A percentile compares a stretch with the other conserved stretches of the same genome.
phyloP scores from a whole-genome alignment of 495 filamentous ascomycete genomes.

The Tirmania nivea region DNA sequence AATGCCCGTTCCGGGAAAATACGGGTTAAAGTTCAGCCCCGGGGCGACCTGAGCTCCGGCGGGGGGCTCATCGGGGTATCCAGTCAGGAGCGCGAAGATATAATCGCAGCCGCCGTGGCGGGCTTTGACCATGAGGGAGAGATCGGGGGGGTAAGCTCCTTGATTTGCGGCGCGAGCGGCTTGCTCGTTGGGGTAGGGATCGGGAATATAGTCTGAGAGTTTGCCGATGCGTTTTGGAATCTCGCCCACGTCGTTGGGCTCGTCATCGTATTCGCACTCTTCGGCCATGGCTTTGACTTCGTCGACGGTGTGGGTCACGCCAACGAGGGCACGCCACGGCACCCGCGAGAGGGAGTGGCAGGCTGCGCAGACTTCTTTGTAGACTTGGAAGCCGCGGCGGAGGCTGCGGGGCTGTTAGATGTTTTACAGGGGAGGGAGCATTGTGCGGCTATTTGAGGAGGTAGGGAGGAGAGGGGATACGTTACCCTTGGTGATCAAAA shows the following conservation, averaged over 20 bases:
- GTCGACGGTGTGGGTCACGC: conserved; percentile 78
- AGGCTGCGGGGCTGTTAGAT: conserved; percentile 33
- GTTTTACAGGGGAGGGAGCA: conserved; percentile 6
- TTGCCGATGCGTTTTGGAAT: conserved; percentile 97
- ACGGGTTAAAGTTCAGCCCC: conserved; percentile 98
- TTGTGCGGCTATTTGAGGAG: not conserved
- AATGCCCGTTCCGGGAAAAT: conserved; percentile 98
- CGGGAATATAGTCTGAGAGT: conserved; percentile 87
- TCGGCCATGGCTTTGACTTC: conserved; percentile 94
- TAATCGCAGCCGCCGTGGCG: conserved; percentile 97
- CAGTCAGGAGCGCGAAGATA: conserved; percentile 91
- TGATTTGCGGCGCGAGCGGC: conserved; percentile 95
- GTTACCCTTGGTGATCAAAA: conserved; percentile 86
- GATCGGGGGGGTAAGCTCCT: conserved; percentile 90
- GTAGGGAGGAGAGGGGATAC: not conserved
- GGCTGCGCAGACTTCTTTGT: conserved; percentile 91
- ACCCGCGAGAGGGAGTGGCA: conserved; percentile 93
- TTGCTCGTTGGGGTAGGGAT: conserved; percentile 96
- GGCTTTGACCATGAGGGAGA: conserved; percentile 92
- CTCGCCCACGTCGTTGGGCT: conserved; percentile 93
- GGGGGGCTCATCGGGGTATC: conserved; percentile 91
- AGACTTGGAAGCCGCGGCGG: conserved; percentile 98
- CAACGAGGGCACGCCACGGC: conserved; percentile 82
- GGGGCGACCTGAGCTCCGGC: conserved; percentile 58
- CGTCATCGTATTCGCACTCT: conserved; percentile 94